Evolutionary conservation across 2,329 filamentous ascomycete genomes (phyloP).

Genomic region (Alternaria gaisen): DNA sequence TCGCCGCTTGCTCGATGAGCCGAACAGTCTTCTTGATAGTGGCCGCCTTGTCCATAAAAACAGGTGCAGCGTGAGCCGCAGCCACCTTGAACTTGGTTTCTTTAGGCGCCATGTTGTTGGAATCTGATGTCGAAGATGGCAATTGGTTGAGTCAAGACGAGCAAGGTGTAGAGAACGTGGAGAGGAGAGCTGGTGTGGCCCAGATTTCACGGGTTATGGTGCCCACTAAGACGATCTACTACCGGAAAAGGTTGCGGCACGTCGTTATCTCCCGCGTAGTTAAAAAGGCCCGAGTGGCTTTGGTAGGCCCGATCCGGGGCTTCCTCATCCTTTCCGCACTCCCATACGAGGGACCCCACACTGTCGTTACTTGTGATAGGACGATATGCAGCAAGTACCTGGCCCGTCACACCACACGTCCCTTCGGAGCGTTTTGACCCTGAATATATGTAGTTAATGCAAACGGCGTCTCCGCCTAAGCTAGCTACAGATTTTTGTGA

Average conservation of each 20-base stretch:
- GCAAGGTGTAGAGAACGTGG: neutral
- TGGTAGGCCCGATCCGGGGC: neutral
- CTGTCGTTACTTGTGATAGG: neutral
- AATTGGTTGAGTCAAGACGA: neutral
- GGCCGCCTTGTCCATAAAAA: conserved; percentile 51
- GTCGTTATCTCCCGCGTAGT: conserved; percentile 1
- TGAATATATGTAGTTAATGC: neutral
- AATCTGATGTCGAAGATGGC: neutral
- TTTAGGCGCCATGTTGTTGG: conserved; percentile 28
- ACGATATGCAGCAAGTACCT: neutral
- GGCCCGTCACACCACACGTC: neutral
- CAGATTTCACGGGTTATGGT: neutral
- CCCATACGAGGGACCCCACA: neutral
- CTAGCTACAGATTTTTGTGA: neutral
- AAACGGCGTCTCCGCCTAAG: neutral
- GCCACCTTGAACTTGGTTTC: conserved; percentile 46
- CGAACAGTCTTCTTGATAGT: conserved; percentile 45
- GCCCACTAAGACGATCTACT: neutral
- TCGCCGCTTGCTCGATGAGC: conserved; percentile 47
- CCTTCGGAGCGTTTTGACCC: neutral
- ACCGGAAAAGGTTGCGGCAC: neutral
- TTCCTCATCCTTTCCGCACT: neutral
- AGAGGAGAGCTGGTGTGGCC: neutral
- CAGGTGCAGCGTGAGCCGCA: conserved; percentile 49
- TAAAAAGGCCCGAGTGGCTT: neutral